Percentiles rank a stretch among this genome's conserved stretches.
phyloP scores from a whole-genome alignment of 2,329 filamentous ascomycete species.

The Neopestalotiopsis rosae region DNA sequence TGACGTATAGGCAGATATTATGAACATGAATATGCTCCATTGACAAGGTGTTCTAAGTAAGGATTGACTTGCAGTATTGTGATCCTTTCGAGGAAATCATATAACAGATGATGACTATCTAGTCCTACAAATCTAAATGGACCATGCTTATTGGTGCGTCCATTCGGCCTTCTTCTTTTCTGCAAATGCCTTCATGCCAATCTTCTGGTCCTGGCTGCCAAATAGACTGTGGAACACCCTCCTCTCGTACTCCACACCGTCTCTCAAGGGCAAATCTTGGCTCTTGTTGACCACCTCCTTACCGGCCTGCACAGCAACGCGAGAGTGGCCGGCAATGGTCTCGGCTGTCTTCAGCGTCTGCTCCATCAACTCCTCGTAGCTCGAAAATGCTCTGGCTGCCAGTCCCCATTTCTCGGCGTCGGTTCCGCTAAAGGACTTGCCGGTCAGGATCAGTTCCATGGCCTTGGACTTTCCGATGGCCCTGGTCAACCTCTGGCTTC shows the following conservation, averaged over 20 bases:
- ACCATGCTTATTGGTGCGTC: slow-evolving; percentile 69
- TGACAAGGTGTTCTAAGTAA: neutral
- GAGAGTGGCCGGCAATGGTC: slow-evolving; percentile 86
- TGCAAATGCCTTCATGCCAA: slow-evolving; percentile 94
- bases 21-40: neutral
- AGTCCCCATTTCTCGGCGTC: slow-evolving; percentile 92
- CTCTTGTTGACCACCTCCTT: slow-evolving; percentile 99
- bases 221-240: slow-evolving; percentile 92
- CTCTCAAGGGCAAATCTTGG: slow-evolving; percentile 84
- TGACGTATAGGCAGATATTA: neutral
- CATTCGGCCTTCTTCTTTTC: slow-evolving; percentile 94
- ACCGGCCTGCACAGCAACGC: slow-evolving; percentile 83
- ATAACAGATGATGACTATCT: no score
- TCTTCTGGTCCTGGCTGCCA: slow-evolving; percentile 95
- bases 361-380: slow-evolving; percentile 81
- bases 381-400: slow-evolving; percentile 80
- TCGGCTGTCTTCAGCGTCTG: slow-evolving; percentile 83
- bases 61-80: neutral
- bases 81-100: neutral
- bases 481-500: slow-evolving; percentile 84
- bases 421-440: slow-evolving; percentile 79
- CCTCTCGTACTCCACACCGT: slow-evolving; percentile 94
- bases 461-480: slow-evolving; percentile 84
- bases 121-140: neutral
- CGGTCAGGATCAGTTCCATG: slow-evolving; percentile 91